phyloP scores from a whole-genome alignment of 2,329 filamentous ascomycete species.

The Beauveria australis region DNA sequence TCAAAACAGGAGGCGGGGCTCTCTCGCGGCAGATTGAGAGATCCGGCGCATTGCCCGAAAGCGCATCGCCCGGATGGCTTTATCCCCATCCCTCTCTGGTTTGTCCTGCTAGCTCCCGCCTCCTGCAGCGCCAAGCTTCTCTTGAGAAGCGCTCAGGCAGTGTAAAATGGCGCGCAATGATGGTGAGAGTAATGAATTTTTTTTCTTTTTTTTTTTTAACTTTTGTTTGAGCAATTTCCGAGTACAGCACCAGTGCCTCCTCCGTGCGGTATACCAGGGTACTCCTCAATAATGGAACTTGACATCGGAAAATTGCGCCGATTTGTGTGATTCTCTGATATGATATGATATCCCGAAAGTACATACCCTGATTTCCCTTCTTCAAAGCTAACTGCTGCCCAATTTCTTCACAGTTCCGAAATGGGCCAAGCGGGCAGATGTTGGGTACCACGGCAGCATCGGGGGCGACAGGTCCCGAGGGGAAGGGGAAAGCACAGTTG shows the following conservation, averaged over 20 bases:
- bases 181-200: too few relatives aligned
- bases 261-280: not conserved
- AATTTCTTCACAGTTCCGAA: not conserved
- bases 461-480: not conserved
- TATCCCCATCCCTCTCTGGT: not conserved
- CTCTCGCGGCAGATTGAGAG: not conserved
- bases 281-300: too few relatives aligned
- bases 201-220: too few relatives aligned
- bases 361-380: not conserved
- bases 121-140: not conserved
- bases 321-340: not conserved
- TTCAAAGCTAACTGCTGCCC: not conserved
- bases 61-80: not conserved
- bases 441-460: not conserved
- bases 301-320: not conserved
- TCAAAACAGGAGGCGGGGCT: not conserved
- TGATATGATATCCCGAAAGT: fast-evolving
- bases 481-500: not conserved
- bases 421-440: not conserved
- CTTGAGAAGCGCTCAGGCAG: not conserved
- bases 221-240: not conserved
- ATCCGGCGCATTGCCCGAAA: not conserved
- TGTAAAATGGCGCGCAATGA: too few relatives aligned
- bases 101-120: too few relatives aligned
- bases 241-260: not conserved